Base-by-base conservation (phyloP, 2,329 filamentous ascomycete genomes). In the Bipolaris cookei region DNA sequence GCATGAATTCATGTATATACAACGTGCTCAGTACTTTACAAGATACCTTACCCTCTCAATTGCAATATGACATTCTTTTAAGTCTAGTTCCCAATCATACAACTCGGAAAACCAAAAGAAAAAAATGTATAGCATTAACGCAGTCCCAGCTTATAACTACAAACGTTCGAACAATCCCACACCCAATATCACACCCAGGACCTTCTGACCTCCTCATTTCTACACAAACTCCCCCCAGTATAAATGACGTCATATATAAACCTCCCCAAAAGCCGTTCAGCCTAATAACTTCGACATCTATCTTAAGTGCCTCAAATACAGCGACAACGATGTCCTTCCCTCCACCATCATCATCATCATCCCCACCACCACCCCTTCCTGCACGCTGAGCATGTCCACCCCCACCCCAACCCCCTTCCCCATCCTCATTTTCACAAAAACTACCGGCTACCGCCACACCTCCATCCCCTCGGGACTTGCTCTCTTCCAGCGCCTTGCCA, bases 381-480 rank as follows among this genome's bases (percentile, higher is more conserved):
- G 1, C 10, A 1, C 4, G 2, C 28, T 13, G 3, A 45, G 32
- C 14, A 57, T 54, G 54, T 1, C 43, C 10, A 23, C 21, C 21
- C 7, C 8, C 8, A 3, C 41, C 7, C 10, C 7, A 6, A 2
- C 41, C 8, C 50, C 61, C 23, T 49, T 65, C 45, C 45, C 56
- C 10, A 52, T 69, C 20, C 58, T 72, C 16, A 38, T 72, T 45
- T 72, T 72, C 59, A 68, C 61, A 51, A 71, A 70, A 51, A 71
- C 69, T 23, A 49, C 60, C 7, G 61, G 57, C 37, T 72, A 72
- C 58, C 67, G 69, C n/a, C 70, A 72, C 43, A 49, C 48, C 23
- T 72, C 67, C 23, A 72, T 74, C 5, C 55, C 64, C 2, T 42
- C 65, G 2, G 63, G 58, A 16, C 63, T 71, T 16, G 6, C 43